Base-by-base conservation (phyloP, 73 alveolate genomes). In the Effrenium voratum region DNA sequence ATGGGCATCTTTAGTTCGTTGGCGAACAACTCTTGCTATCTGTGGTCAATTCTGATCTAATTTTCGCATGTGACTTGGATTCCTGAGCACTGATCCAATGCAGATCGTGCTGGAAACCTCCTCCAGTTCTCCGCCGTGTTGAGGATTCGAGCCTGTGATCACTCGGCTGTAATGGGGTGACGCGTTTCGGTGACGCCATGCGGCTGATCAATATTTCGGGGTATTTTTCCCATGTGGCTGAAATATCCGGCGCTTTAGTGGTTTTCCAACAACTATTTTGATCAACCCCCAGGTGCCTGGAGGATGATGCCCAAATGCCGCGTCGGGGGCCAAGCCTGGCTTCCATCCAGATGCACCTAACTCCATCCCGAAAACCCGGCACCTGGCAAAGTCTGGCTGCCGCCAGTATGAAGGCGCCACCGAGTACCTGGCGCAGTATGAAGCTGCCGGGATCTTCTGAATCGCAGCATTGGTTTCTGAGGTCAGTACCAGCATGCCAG, bases 91-190 rank as follows among this genome's bases (percentile, higher is more conserved):
- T 52, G 86, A 26, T 49, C 97, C 63, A 90, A 57, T 26, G 97
- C 97, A n/a, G 97, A 90, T 36, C 97, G 72, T 43, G 87, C 97
- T 15, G 97, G 97, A 15, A 68, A 72, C 26, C 26, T 47, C 38
- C 87, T 66, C 97, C 97, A 90, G 75, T 90, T 90, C 76, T 90
- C 97, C 75, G 72, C 10, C n/a, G 97, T 90, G 87, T 90, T 90
- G 50, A 90, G 55, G 75, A 90, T 90, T 26, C 97, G 87, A 28
- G 87, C 97, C 97, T 90, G 63, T 52, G 8, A 19, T 52, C 63
- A 52, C 63, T 8, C 63, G 63, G 19, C 63, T 8, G 26, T 52
- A 12, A 12, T 8, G 63, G 19, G 26, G 63, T 19, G 63, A 19
- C 63, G 63, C 19, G 8, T 19, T 52, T 52, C 63, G 26, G 63